Percentiles rank a stretch among this genome's conserved stretches.
Evolutionary conservation across 306 rosid species (phyloP).

Genomic region (Lupinus albus): DNA sequence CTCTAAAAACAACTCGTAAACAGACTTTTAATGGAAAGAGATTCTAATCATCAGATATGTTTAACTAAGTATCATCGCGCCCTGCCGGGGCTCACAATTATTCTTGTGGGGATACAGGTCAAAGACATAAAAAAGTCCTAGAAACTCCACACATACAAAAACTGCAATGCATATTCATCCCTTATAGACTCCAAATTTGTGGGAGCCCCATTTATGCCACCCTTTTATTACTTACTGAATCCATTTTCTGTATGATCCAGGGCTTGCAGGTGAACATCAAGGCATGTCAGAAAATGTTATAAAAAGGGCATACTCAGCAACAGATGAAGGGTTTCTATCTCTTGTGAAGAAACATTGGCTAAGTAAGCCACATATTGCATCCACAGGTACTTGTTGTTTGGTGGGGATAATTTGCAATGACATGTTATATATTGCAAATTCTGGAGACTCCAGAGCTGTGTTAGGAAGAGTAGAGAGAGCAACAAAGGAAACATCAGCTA

Average conservation of each 20-base stretch:
- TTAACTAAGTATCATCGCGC: too few relatives aligned
- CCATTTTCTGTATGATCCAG: constrained; percentile 50
- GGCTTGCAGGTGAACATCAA: constrained; percentile 58
- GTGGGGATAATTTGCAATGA: constrained; percentile 79
- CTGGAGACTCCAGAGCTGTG: constrained; percentile 82
- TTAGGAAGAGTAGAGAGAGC: constrained; percentile 72
- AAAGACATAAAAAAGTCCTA: too few relatives aligned
- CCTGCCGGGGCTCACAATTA: too few relatives aligned
- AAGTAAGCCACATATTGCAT: constrained; percentile 73
- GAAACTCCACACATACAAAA: too few relatives aligned
- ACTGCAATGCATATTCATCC: background rate
- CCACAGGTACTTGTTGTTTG: constrained; percentile 85
- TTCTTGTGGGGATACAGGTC: too few relatives aligned
- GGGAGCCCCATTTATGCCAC: constrained; percentile 7
- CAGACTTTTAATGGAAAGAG: too few relatives aligned
- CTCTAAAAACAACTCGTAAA: too few relatives aligned
- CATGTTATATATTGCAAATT: constrained; percentile 68
- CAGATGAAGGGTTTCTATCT: constrained; percentile 78
- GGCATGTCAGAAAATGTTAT: constrained; percentile 67
- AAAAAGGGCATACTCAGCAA: constrained; percentile 62
- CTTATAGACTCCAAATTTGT: background rate
- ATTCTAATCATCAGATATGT: too few relatives aligned
- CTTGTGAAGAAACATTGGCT: constrained; percentile 77
- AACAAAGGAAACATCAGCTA: constrained; percentile 61
- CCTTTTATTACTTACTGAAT: background rate